These are phyloP conservation scores for Dendrostoma leiphaemia DNA, from an alignment of 2,329 filamentous ascomycete species.

Conservation along the genomic window DNA sequence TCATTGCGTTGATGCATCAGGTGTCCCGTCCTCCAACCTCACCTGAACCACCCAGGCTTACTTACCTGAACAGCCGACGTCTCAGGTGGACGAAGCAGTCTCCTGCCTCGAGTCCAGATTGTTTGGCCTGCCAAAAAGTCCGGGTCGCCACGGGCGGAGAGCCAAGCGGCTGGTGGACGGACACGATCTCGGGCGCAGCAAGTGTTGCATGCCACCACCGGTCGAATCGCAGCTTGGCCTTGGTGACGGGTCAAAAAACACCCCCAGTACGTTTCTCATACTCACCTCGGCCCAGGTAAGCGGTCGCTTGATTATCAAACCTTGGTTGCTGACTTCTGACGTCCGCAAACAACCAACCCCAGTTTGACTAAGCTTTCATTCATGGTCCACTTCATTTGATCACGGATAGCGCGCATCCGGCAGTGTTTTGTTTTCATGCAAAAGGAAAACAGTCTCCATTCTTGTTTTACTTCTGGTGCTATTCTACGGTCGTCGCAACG, in stretches of 20 bases:
- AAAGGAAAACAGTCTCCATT: background rate
- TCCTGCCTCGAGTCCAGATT: background rate
- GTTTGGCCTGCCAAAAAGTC: background rate
- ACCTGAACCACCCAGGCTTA: background rate
- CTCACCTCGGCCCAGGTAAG: background rate
- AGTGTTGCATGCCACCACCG: too few relatives aligned
- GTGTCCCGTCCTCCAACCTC: background rate
- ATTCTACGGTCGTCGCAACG: too few relatives aligned
- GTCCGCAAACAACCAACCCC: background rate
- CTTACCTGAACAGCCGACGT: background rate
- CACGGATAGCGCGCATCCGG: too few relatives aligned
- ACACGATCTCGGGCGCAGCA: too few relatives aligned
- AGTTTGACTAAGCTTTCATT: background rate
- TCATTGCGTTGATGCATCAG: background rate
- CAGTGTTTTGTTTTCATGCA: background rate
- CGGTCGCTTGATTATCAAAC: slow-evolving; percentile 1
- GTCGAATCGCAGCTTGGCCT: too few relatives aligned
- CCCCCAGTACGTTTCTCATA: too few relatives aligned
- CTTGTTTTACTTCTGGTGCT: too few relatives aligned
- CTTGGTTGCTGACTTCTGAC: background rate
- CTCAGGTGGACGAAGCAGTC: background rate
- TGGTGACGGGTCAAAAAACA: too few relatives aligned
- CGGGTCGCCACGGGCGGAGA: too few relatives aligned
- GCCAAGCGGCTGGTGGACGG: too few relatives aligned
- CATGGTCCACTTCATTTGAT: background rate